Conservation (phyloP, 345 rosid species). For the Corchorus olitorius region DNA sequence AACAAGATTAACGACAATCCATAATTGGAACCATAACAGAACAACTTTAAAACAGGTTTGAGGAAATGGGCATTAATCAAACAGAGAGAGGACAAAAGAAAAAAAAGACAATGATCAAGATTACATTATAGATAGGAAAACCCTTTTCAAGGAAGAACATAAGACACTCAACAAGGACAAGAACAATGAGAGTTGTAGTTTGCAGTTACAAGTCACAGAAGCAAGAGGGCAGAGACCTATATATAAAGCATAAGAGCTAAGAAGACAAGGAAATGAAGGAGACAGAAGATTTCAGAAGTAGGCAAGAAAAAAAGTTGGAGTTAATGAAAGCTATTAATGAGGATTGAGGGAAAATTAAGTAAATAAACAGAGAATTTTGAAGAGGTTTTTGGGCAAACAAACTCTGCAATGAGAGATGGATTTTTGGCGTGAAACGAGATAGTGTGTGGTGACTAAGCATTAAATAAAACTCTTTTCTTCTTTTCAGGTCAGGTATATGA, state of each 20-base stretch:
- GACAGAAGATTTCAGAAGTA: constrained; percentile 3
- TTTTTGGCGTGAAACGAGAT: constrained; percentile 44
- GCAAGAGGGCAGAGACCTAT: neutral
- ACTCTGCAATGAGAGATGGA: constrained; percentile 27
- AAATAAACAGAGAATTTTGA: constrained; percentile 4
- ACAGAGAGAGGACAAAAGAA: constrained; percentile 8
- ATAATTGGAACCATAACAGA: constrained; percentile 27
- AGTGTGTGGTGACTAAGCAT: constrained; percentile 45
- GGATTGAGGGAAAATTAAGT: neutral
- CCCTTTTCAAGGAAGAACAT: constrained; percentile 16
- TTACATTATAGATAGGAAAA: constrained; percentile 39
- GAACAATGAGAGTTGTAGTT: neutral
- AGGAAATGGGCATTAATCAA: constrained; percentile 37
- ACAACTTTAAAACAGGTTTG: constrained; percentile 20
- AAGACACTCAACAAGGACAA: constrained; percentile 3
- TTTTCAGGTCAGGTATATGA: neutral
- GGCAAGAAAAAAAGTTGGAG: constrained; percentile 8
- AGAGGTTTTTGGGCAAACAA: constrained; percentile 27
- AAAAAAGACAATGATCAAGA: constrained; percentile 23
- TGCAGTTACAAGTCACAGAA: constrained; percentile 31
- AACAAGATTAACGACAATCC: constrained; percentile 44
- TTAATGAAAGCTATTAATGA: neutral
- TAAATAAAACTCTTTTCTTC: constrained; percentile 15
- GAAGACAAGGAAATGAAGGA: neutral
- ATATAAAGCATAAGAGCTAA: neutral